Conservation (phyloP, 2,329 filamentous ascomycete species). For the Penicillium janthinellum region DNA sequence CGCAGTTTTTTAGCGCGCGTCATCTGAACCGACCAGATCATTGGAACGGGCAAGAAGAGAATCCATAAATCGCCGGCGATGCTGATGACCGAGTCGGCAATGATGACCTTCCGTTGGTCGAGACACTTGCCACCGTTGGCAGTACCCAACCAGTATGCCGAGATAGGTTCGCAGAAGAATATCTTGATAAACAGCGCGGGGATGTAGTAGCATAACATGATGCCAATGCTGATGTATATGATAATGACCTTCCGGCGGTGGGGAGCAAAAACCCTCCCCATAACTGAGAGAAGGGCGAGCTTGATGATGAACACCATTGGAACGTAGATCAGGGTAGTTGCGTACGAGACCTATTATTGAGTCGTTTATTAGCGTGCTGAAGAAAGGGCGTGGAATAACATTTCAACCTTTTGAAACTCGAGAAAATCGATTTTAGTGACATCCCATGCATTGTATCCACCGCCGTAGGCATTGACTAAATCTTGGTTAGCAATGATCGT, state of each 20-base stretch:
- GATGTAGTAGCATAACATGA: neutral
- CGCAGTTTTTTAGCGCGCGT: neutral
- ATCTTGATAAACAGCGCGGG: neutral
- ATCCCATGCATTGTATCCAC: neutral
- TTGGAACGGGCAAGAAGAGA: neutral
- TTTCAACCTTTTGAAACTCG: neutral
- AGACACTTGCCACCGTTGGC: neutral
- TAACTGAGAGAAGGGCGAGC: neutral
- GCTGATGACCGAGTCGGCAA: neutral
- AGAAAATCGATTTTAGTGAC: neutral
- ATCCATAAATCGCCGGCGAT: neutral
- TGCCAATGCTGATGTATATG: neutral
- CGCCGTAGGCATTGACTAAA: neutral
- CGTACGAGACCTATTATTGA: neutral
- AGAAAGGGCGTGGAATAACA: neutral
- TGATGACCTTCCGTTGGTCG: neutral
- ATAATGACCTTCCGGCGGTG: neutral
- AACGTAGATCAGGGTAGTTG: neutral
- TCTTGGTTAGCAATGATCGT: neutral
- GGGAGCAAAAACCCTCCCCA: neutral
- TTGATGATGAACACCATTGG: neutral
- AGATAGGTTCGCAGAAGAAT: neutral
- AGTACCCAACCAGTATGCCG: neutral
- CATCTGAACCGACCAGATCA: neutral
- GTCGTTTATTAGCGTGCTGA: neutral